Evolutionary conservation across 1,284 basidiomycete species (phyloP).

Genomic region (Limonomyces culmigenus): DNA sequence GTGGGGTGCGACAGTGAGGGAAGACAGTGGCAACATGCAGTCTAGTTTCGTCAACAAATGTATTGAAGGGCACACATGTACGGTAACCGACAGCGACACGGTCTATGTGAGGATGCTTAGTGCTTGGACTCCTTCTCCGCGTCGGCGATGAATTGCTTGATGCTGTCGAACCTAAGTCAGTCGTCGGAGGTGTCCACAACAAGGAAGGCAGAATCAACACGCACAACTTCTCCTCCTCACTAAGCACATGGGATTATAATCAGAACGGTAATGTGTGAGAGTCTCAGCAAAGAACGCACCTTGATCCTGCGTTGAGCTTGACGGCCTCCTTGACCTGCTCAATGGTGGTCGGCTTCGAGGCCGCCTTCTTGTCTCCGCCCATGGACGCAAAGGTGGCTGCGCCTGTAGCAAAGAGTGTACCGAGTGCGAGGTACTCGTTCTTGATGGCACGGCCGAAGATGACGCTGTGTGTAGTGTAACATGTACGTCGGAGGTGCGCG

Average conservation of each 20-base stretch:
- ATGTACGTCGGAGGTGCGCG: background rate
- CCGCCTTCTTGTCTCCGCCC: conserved; percentile 31
- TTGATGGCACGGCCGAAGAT: conserved; percentile 62
- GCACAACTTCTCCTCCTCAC: conserved; percentile 60
- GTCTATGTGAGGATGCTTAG: too few relatives aligned
- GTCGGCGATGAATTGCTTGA: conserved; percentile 59
- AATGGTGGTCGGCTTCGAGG: conserved; percentile 21
- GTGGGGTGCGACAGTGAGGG: too few relatives aligned
- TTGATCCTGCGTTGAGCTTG: conserved; percentile 44
- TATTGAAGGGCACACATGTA: too few relatives aligned
- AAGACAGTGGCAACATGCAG: too few relatives aligned
- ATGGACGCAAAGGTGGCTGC: conserved; percentile 32
- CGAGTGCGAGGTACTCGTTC: conserved; percentile 61
- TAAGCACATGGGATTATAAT: conserved; percentile 11
- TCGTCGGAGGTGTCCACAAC: conserved; percentile 15
- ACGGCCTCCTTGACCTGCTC: conserved; percentile 43
- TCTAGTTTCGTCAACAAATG: too few relatives aligned
- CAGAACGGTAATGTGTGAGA: background rate
- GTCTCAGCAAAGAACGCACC: conserved; percentile 24
- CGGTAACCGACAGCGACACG: too few relatives aligned
- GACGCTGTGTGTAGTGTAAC: conserved; percentile 21
- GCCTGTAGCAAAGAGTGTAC: conserved; percentile 37
- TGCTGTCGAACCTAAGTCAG: conserved; percentile 43
- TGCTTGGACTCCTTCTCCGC: conserved; percentile 70
- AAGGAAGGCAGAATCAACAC: conserved; percentile 14